phyloP scores from a whole-genome alignment of 192 early-diverging fungal genomes.

The Phycomyces blakesleeanus region DNA sequence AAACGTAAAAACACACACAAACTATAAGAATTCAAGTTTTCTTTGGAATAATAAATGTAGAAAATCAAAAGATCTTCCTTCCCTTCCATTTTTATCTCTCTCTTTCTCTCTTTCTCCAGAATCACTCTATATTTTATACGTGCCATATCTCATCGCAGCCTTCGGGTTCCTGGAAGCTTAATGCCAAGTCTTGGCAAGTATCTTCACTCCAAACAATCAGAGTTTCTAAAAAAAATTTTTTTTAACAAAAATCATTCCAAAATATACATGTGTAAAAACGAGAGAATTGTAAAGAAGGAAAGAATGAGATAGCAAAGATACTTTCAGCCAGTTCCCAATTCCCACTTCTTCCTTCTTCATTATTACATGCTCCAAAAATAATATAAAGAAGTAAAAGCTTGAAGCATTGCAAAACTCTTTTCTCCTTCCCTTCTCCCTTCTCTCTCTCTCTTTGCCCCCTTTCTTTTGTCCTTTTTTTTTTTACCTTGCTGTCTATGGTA shows the following conservation, averaged over 20 bases:
- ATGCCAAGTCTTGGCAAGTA: constrained; percentile 75
- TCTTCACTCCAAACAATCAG: constrained; percentile 91
- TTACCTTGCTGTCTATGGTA: constrained; percentile 88
- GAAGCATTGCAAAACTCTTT: no score
- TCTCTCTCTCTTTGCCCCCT: neutral
- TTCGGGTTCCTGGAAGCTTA: constrained; percentile 90
- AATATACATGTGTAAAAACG: no score
- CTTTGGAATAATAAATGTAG: neutral
- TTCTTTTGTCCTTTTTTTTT: neutral
- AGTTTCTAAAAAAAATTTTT: constrained; percentile 60
- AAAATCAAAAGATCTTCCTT: neutral
- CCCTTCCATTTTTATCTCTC: no score
- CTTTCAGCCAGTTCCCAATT: no score
- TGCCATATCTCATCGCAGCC: constrained; percentile 83
- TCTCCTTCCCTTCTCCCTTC: neutral
- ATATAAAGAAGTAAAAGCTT: no score
- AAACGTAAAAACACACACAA: neutral
- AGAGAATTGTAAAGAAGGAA: no score
- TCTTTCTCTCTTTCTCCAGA: neutral
- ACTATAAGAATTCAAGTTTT: neutral
- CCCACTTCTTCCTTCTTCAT: no score
- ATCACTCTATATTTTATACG: neutral
- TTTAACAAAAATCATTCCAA: constrained; percentile 4
- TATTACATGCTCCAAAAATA: no score
- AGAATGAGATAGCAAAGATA: no score